Evolutionary conservation across 345 rosid species (phyloP).

Genomic region (Geranium rotundifolium): DNA sequence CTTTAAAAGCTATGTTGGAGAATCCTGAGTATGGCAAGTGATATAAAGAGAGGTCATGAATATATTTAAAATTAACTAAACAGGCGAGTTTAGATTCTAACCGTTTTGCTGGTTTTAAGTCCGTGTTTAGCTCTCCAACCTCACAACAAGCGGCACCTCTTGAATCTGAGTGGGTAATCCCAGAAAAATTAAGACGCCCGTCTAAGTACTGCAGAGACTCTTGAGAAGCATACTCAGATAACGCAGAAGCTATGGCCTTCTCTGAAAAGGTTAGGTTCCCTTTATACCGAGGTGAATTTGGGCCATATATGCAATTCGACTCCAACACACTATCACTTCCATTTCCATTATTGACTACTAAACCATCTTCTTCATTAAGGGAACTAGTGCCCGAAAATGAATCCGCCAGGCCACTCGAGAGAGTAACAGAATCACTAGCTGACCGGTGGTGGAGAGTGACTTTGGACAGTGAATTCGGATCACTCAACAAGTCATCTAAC

Average conservation of each 20-base stretch:
- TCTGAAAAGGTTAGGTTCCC: conserved; percentile 32
- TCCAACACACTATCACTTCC: conserved; percentile 46
- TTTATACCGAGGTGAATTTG: conserved; percentile 63
- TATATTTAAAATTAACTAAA: neutral
- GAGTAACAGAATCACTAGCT: conserved; percentile 58
- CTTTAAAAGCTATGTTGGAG: neutral
- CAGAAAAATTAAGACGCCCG: conserved; percentile 29
- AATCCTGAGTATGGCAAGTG: neutral
- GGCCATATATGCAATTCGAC: conserved; percentile 59
- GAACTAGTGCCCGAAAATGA: conserved; percentile 28
- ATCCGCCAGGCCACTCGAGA: conserved; percentile 36
- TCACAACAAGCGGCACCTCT: conserved; percentile 19
- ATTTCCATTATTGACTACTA: conserved; percentile 19
- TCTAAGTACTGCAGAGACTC: conserved; percentile 30
- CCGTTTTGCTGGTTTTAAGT: conserved; percentile 40
- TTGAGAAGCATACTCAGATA: conserved; percentile 41
- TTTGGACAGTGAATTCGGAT: conserved; percentile 22
- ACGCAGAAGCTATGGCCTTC: conserved; percentile 48
- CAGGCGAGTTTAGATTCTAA: conserved; percentile 17
- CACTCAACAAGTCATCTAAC: conserved; percentile 53
- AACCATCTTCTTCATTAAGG: conserved; percentile 22
- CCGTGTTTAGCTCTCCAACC: conserved; percentile 24
- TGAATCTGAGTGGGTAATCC: conserved; percentile 11
- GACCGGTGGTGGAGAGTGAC: conserved; percentile 46
- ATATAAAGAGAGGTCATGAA: neutral